These are phyloP conservation scores for Cucurbitaria berberidis DNA, from an alignment of 2,329 filamentous ascomycete genomes.

Conservation along the genomic window DNA sequence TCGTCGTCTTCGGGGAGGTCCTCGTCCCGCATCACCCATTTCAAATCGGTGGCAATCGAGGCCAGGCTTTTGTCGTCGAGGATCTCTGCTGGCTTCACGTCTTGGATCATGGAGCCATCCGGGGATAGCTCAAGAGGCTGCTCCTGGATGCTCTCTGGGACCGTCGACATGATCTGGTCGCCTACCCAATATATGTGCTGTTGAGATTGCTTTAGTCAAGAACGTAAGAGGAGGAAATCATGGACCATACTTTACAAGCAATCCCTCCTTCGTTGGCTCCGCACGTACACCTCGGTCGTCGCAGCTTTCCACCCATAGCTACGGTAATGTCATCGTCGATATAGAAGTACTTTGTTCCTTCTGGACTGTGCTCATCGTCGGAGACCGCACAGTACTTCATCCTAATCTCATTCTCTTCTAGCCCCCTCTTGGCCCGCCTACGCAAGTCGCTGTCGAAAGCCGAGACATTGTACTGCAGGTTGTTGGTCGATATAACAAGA, in stretches of 20 bases:
- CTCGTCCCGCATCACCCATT: conserved; percentile 42
- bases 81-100: conserved; percentile 37
- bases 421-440: conserved; percentile 36
- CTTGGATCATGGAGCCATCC: conserved; percentile 44
- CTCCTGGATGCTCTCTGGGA: conserved; percentile 25
- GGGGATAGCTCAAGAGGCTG: conserved; percentile 37
- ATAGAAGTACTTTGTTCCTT: conserved; percentile 41
- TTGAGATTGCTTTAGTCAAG: conserved; percentile 17
- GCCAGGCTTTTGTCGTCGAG: conserved; percentile 35
- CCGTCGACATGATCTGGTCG: conserved; percentile 41
- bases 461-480: conserved; percentile 45
- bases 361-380: conserved; percentile 27
- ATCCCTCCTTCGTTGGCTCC: conserved; percentile 41
- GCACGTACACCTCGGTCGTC: conserved; percentile 42
- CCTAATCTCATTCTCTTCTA: conserved; percentile 43
- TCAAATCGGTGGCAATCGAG: conserved; percentile 33
- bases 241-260: conserved; percentile 43
- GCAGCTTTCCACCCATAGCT: conserved; percentile 35
- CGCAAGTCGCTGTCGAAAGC: conserved; percentile 40
- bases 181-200: conserved; percentile 50
- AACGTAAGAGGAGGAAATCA: neutral
- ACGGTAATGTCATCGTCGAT: conserved; percentile 46
- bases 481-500: conserved; percentile 42
- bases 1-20: conserved; percentile 33
- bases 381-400: conserved; percentile 44